Evolutionary conservation across 2,329 filamentous ascomycete species (phyloP), one percentile per base, ranked within the genome.

Genomic region (Venturia asperata): DNA sequence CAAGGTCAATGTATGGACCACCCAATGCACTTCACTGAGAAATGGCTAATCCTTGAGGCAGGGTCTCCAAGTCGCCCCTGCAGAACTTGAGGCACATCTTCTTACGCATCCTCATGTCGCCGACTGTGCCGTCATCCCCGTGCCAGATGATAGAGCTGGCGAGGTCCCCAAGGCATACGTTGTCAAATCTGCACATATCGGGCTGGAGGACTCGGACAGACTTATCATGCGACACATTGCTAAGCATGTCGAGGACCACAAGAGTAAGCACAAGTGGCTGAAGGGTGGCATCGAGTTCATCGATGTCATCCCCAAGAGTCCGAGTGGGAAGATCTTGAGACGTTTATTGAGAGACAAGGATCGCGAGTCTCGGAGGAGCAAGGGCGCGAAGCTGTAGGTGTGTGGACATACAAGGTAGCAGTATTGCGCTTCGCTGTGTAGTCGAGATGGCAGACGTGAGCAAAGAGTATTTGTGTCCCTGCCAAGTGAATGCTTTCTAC

Each of bases 11-110:
- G 87, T 87, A 77, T 24, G 74, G 71, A 67, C 27, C 11, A 19
- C 42, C 5, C 15, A n/a, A 37, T 19, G 52, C 17, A 6, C 43
- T 39, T 21, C 4, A 15, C 34, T 27, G 15, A 37, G 41, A 34
- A n/a, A 45, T 62, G 39, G 61, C 60, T 45, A 39, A 64, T 41
- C 64, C 55, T 17, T 65, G 24, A 60, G 61, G 17, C 77, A 91
- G 86, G 91, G 90, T 66, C 80, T 88, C 67, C 90, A 94, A 85
- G 90, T 94, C 27, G 89, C 90, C 0, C 90, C 90, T 0, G 90
- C 90, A 1, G 90, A 94, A 73, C 83, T 95, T 1, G 90, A 95
- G 76, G 87, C 89, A 1, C 88, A 91, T 70, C 80, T 95, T 5
- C 84, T 95, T 17, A 83, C 86, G 0, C 90, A 93, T 73, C 85